phyloP scores from a whole-genome alignment of 2,329 filamentous ascomycete species.

The Blumeria hordei region DNA sequence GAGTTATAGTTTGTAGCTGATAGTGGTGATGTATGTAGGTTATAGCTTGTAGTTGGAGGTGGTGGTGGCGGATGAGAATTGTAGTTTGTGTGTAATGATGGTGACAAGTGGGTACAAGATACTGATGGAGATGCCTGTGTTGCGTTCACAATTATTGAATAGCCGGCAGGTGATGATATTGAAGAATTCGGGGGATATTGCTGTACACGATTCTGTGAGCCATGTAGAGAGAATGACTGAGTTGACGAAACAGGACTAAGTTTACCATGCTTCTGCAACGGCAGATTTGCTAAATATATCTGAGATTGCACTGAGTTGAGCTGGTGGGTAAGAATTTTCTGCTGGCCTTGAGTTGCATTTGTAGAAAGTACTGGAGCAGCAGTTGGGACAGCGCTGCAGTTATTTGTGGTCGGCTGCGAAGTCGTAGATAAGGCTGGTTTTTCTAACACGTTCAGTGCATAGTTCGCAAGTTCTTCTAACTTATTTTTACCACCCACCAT shows the following conservation, averaged over 20 bases:
- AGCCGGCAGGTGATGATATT: not conserved
- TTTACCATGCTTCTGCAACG: not conserved
- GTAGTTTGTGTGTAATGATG: not conserved
- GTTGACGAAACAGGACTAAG: not conserved
- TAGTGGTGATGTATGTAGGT: no score
- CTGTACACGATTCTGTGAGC: not conserved
- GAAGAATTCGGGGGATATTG: not conserved
- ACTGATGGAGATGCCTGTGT: no score
- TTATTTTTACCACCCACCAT: not conserved
- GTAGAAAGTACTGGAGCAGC: not conserved
- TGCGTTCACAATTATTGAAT: not conserved
- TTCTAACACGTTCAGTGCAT: not conserved
- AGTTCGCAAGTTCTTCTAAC: constrained; percentile 1
- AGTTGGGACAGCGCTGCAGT: not conserved
- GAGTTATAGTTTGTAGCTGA: no score
- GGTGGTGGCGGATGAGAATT: not conserved
- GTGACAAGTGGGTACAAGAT: not conserved
- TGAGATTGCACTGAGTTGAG: not conserved
- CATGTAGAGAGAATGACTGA: not conserved
- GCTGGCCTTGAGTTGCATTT: not conserved
- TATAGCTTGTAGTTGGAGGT: no score
- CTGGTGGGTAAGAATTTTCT: not conserved
- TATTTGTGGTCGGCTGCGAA: not conserved
- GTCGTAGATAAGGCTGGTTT: not conserved
- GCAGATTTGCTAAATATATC: not conserved